These are phyloP conservation scores for Waltergamsia citrina DNA, from an alignment of 2,329 filamentous ascomycete genomes.

Conservation along the genomic window DNA sequence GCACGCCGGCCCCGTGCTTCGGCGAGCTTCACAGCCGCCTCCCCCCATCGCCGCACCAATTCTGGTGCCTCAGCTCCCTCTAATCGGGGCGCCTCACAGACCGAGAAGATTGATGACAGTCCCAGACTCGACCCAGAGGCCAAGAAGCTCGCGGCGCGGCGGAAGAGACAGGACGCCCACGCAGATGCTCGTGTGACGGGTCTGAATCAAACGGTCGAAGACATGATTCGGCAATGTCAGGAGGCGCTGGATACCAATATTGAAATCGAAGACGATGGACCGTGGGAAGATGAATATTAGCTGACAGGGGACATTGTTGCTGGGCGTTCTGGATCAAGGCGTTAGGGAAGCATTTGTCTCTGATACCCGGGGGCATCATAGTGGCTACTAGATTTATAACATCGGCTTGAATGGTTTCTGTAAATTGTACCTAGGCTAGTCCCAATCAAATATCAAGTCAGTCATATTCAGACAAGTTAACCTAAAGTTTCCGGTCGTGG, in stretches of 20 bases:
- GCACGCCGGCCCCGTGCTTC: not conserved
- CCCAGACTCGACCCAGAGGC: slow-evolving; percentile 56
- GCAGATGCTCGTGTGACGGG: slow-evolving; percentile 70
- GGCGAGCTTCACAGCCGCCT: not conserved
- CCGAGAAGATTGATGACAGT: slow-evolving; percentile 21
- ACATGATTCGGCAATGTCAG: slow-evolving; percentile 82
- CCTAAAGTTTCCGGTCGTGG: no score
- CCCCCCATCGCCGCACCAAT: slow-evolving; percentile 10
- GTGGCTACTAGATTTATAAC: no score
- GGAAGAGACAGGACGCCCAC: slow-evolving; percentile 64
- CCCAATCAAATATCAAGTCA: no score
- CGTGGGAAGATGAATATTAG: slow-evolving; percentile 33
- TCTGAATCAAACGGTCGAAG: slow-evolving; percentile 70
- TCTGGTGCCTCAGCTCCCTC: slow-evolving; percentile 34
- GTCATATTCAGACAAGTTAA: no score
- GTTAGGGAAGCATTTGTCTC: no score
- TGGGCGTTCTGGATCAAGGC: no score
- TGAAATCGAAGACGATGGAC: slow-evolving; percentile 45
- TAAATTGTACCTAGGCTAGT: no score
- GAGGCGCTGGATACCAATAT: slow-evolving; percentile 73
- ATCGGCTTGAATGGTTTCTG: no score
- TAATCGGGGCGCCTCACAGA: slow-evolving; percentile 11
- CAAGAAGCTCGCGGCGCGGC: slow-evolving; percentile 61
- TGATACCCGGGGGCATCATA: no score
- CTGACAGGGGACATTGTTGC: no score